Percentiles rank a stretch among this genome's conserved stretches.
Conservation (phyloP, 139 green algal genomes). For the Nannochloris sp. region DNA sequence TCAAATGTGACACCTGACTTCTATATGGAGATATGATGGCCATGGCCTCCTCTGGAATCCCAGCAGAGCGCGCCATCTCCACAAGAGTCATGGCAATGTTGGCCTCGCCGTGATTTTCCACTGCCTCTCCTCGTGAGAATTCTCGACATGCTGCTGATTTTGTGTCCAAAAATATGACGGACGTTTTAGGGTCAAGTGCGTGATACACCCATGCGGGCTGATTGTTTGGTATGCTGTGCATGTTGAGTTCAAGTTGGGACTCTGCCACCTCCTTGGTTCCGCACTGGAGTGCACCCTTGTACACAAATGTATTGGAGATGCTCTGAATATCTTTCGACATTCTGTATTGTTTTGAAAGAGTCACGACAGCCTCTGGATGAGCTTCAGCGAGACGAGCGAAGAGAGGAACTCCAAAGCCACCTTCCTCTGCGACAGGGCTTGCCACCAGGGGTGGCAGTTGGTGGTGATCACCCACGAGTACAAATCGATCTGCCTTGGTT, state of each 20-base stretch:
- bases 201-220: constrained; percentile 8
- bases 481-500: constrained; percentile 34
- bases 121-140: constrained; percentile 19
- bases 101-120: constrained; percentile 59
- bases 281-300: constrained; percentile 60
- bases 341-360: constrained; percentile 77
- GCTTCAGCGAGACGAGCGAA: constrained; percentile 72
- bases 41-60: constrained; percentile 39
- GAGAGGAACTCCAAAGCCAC: constrained; percentile 64
- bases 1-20: constrained; percentile 49
- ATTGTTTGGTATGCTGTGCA: background rate
- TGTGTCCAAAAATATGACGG: constrained; percentile 81
- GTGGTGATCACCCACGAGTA: constrained; percentile 80
- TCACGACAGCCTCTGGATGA: constrained; percentile 62
- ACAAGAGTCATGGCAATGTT: constrained; percentile 42
- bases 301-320: constrained; percentile 81
- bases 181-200: constrained; percentile 44
- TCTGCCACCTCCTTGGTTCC: constrained; percentile 47
- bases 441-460: constrained; percentile 69
- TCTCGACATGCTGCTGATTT: constrained; percentile 18
- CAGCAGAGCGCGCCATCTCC: constrained; percentile 34
- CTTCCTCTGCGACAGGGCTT: constrained; percentile 39
- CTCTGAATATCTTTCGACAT: constrained; percentile 82
- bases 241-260: constrained; percentile 17
- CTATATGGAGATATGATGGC: constrained; percentile 80